Conservation (phyloP, 2,329 filamentous ascomycete species). For the Fusarium sp. region DNA sequence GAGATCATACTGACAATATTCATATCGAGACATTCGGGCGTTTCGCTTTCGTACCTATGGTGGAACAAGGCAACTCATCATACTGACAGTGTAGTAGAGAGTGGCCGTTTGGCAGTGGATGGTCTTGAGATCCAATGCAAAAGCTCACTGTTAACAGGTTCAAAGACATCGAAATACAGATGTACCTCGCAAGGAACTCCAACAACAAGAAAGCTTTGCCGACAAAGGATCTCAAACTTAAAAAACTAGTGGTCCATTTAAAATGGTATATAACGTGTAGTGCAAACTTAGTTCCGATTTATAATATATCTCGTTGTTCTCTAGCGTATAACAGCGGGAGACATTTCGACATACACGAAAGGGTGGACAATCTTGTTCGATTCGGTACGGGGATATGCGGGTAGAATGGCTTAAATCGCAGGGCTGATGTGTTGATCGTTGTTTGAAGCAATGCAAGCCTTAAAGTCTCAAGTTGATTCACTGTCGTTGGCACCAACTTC, state of each 20-base stretch:
- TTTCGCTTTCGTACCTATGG: constrained; percentile 28
- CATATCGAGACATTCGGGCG: constrained; percentile 18
- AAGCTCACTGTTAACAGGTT: no score
- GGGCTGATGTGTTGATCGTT: no score
- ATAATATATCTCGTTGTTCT: neutral
- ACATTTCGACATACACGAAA: neutral
- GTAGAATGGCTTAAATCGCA: no score
- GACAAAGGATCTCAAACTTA: neutral
- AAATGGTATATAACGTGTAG: neutral
- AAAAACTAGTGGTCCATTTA: neutral
- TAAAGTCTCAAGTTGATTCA: no score
- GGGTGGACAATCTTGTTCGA: no score
- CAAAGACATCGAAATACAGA: neutral
- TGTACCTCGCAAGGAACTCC: neutral
- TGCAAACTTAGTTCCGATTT: neutral
- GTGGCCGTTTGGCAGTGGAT: neutral
- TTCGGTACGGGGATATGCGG: no score
- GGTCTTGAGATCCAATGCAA: no score
- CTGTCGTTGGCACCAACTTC: no score
- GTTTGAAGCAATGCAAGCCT: no score
- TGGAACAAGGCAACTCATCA: constrained; percentile 36
- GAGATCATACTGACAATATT: constrained; percentile 43
- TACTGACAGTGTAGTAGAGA: neutral
- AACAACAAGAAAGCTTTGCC: neutral
- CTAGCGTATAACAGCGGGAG: neutral